Evolutionary conservation across 176 grass and related monocot genomes (phyloP), one percentile per base, ranked within the genome.

Genomic region (Eleusine coracana): DNA sequence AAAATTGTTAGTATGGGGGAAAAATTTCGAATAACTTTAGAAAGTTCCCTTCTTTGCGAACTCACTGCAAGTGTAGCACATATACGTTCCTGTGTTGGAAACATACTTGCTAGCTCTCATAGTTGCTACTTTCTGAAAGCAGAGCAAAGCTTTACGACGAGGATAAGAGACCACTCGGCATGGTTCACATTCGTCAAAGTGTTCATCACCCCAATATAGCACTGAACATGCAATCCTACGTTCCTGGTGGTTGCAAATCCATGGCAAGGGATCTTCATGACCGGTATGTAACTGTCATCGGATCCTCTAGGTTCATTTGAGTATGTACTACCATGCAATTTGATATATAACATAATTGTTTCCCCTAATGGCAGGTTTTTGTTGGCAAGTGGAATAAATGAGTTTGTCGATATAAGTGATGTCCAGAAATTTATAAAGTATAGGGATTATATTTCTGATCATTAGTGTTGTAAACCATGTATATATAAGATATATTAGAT

Each of bases 121-220:
- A 13, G 60, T 14, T 40, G 4, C 49, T 27, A 25, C 16, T 83
- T 83, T 79, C 7, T 18, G 12, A 70, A 78, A 70, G 34, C 73
- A 97, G 94, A 68, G 92, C 83, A 1, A 92, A 71, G 67, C 51
- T 97, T 82, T 85, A 75, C n/a, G 83, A 92, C 60, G 77, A 87
- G 39, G 75, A 56, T 61, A 34, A 90, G n/a, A 84, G 79, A 18
- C 49, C 67, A 52, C 1, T 87, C 5, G 94, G 87, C 6, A 88
- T 81, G 94, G 87, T 94, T 37, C 94, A 97, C 41, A 65, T 97
- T 64, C 79, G 89, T 61, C 94, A 97, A 52, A 97, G 94, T 49
- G 92, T 97, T 52, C 92, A 94, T 61, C 92, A 94, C 73, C 92
- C 92, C 10, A 94, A 97, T 50, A 90, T 97, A 81, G 92, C 87